Percentiles rank a stretch among this genome's conserved stretches.
Evolutionary conservation across 1,284 basidiomycete species (phyloP).

Genomic region (Ceratobasidium sp.): DNA sequence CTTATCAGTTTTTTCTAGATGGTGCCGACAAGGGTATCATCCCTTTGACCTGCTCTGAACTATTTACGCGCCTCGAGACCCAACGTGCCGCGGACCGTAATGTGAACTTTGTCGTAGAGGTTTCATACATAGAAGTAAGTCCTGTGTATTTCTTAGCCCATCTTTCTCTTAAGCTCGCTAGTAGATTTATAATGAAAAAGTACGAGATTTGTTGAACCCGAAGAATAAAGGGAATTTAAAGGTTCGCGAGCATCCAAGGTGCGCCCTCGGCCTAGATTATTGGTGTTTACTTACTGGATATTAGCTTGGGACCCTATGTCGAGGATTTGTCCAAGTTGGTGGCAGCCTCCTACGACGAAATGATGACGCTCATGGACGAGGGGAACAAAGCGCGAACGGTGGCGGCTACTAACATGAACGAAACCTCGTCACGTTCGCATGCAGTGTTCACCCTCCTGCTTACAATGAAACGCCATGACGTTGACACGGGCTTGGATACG

Average conservation of each 20-base stretch:
- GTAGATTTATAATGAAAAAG: conserved; percentile 98
- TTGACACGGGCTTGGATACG: conserved; percentile 84
- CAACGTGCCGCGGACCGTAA: conserved; percentile 75
- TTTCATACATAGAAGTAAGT: conserved; percentile 92
- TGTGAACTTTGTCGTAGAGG: conserved; percentile 89
- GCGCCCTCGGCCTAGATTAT: conserved; percentile 48
- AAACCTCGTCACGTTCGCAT: conserved; percentile 98
- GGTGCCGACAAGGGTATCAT: conserved; percentile 98
- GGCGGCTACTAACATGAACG: conserved; percentile 99
- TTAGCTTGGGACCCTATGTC: conserved; percentile 88
- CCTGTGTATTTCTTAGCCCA: conserved; percentile 13
- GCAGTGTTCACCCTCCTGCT: conserved; percentile 96
- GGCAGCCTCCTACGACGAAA: conserved; percentile 90
- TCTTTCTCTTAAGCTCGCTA: conserved; percentile 27
- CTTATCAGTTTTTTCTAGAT: conserved; percentile 63
- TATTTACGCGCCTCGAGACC: conserved; percentile 84
- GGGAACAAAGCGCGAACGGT: conserved; percentile 98
- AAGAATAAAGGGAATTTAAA: conserved; percentile 96
- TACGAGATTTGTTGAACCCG: conserved; percentile 95
- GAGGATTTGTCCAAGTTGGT: conserved; percentile 96
- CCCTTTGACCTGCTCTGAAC: conserved; percentile 91
- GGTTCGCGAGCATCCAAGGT: conserved; percentile 93
- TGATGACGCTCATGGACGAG: conserved; percentile 99
- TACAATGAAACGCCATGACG: conserved; percentile 89
- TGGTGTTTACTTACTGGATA: not conserved